Evolutionary conservation across 148 eudicot species (phyloP).

Genomic region (Camellia granthamiana): DNA sequence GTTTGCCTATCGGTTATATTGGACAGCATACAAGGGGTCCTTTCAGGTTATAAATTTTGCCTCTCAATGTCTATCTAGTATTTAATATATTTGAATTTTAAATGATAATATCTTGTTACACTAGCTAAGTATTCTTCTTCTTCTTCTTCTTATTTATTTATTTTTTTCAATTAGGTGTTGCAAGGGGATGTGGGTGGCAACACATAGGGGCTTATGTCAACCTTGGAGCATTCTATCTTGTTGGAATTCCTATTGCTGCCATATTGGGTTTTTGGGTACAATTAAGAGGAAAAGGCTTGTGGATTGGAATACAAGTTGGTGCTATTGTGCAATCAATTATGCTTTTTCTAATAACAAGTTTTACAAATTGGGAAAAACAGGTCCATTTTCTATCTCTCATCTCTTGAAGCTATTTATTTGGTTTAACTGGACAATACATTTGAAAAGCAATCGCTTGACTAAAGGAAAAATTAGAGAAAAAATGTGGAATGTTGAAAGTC

Average conservation of each 20-base stretch:
- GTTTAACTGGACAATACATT: too few relatives aligned
- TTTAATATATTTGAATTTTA: background rate
- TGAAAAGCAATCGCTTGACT: too few relatives aligned
- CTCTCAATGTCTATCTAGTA: background rate
- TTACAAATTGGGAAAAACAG: conserved; percentile 69
- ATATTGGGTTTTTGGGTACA: conserved; percentile 57
- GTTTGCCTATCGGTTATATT: conserved; percentile 48
- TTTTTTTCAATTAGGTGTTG: conserved; percentile 46
- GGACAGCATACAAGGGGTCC: conserved; percentile 64
- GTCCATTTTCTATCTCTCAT: conserved; percentile 22
- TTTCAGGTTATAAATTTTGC: conserved; percentile 43
- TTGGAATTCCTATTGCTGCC: conserved; percentile 71
- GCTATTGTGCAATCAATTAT: conserved; percentile 47
- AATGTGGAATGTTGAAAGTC: too few relatives aligned
- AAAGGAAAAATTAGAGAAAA: too few relatives aligned
- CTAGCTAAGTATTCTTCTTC: background rate
- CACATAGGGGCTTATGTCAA: conserved; percentile 77
- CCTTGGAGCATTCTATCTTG: conserved; percentile 70
- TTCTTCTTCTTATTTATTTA: too few relatives aligned
- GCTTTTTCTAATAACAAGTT: conserved; percentile 41
- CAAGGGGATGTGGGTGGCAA: conserved; percentile 97
- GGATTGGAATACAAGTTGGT: conserved; percentile 74
- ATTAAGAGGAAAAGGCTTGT: conserved; percentile 69
- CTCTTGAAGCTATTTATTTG: too few relatives aligned
- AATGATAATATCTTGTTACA: background rate